Evolutionary conservation across 2,329 filamentous ascomycete genomes (phyloP), one percentile per base, ranked within the genome.

Genomic region (Colletotrichum ledebouriae): DNA sequence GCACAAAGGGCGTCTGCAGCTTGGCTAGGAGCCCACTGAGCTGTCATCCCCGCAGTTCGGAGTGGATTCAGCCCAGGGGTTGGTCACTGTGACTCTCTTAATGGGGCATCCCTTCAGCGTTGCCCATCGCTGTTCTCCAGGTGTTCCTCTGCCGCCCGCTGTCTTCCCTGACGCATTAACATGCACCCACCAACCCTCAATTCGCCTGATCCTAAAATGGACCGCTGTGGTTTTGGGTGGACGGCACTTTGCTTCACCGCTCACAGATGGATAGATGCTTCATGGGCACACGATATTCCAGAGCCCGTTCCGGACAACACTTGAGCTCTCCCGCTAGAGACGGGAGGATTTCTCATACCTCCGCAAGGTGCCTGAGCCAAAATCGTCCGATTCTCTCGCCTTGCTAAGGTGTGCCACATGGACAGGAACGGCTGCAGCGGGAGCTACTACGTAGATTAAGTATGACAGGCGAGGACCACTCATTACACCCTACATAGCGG

Each of bases 341-440:
- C 39, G 9, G 41, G 22, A 20, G 49, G 15, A 37, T 20, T 56
- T 15, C 39, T 42, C 15, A 64, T n/a, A 42, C 17, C 12, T 7
- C 25, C 15, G 6, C 12, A 17, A 17, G 25, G 6, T 66, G 66
- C 63, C 25, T 22, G 61, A 66, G 47, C 61, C 34, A 56, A 53
- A 60, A 34, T 66, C 49, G 62, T 66, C 61, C 22, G 55, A 60
- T 55, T 25, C 12, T 33, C 33, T 15, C 9, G 22, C 10, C 1
- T 22, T 33, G 41, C 49, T 29, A 17, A 20, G 46, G 66, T 50
- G 41, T 65, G 62, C 71, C 73, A 70, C 0, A 76, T 76, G 5
- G 76, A 73, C 47, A 75, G 71, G 62, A 9, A 71, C 49, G 1
- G 59, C 12, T 6, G 52, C 44, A 10, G 46, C 22, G 46, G 67